Evolutionary conservation across 345 rosid genomes (phyloP).

Genomic region (Syzygium jambos): DNA sequence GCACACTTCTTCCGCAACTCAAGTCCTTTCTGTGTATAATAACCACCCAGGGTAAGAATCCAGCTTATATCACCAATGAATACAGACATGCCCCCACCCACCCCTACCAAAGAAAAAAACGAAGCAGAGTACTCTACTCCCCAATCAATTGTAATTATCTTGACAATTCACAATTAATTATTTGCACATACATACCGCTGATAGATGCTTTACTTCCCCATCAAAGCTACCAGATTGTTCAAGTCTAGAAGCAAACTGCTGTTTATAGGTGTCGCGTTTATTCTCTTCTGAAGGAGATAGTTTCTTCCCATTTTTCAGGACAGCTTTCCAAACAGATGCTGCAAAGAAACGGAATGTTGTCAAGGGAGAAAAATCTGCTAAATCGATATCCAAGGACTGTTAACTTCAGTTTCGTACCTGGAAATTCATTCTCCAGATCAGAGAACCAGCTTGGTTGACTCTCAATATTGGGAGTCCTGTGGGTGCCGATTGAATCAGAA

Average conservation of each 20-base stretch:
- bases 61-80: neutral
- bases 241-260: slow-evolving; percentile 20
- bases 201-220: slow-evolving; percentile 60
- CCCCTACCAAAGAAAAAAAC: neutral
- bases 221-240: slow-evolving; percentile 43
- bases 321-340: slow-evolving; percentile 92
- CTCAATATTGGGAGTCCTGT: slow-evolving; percentile 43
- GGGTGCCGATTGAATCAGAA: slow-evolving; percentile 38
- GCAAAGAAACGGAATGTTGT: slow-evolving; percentile 14
- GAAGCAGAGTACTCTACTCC: neutral
- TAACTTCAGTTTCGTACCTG: slow-evolving; percentile 32
- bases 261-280: slow-evolving; percentile 64
- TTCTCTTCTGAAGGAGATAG: slow-evolving; percentile 64
- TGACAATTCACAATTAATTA: neutral
- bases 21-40: neutral
- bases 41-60: neutral
- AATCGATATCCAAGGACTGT: neutral
- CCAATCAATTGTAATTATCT: neutral
- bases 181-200: slow-evolving; percentile 42
- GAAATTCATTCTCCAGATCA: slow-evolving; percentile 94
- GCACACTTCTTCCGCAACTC: neutral
- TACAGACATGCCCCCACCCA: neutral
- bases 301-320: slow-evolving; percentile 78
- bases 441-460: slow-evolving; percentile 37
- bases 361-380: neutral